phyloP scores from a whole-genome alignment of 2,329 filamentous ascomycete genomes.

The Sordariomycetes sp. region DNA sequence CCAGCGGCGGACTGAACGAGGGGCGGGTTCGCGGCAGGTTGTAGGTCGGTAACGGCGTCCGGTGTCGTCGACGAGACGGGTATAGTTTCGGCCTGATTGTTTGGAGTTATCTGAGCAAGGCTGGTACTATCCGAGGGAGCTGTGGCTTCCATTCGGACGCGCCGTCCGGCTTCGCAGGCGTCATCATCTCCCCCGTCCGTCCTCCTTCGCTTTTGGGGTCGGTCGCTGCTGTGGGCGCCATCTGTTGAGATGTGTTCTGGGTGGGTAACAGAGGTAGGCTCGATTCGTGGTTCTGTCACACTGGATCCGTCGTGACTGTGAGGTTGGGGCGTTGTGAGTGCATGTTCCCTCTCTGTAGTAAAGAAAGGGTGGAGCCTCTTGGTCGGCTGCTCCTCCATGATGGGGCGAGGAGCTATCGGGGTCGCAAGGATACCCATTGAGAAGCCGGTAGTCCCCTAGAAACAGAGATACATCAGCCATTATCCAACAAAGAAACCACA shows the following conservation, averaged over 20 bases:
- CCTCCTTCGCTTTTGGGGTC: conserved; percentile 28
- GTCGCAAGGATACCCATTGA: conserved; percentile 1
- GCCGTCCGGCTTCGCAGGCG: conserved; percentile 14
- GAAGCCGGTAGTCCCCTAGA: not conserved
- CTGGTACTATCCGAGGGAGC: not conserved
- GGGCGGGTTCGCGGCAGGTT: not conserved
- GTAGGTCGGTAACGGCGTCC: not conserved
- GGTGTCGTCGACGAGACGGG: not conserved
- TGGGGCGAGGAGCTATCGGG: conserved; percentile 27
- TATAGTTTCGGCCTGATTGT: not conserved
- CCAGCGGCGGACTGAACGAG: not conserved
- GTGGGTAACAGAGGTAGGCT: not conserved
- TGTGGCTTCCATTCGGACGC: conserved; percentile 10
- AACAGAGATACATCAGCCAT: not conserved
- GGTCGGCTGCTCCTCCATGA: conserved; percentile 15
- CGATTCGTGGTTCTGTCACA: not conserved
- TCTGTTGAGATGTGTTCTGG: not conserved
- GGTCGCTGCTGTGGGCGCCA: conserved; percentile 9
- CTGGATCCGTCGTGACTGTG: not conserved
- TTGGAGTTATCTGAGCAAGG: not conserved
- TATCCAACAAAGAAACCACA: not conserved
- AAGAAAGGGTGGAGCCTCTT: conserved; percentile 46
- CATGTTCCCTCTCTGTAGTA: conserved; percentile 13
- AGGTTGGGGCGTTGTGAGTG: conserved; percentile 4
- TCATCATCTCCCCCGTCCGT: conserved; percentile 16